Evolutionary conservation across 345 rosid species (phyloP).

Genomic region (Arabidopsis thaliana): TAIR10.1 NC_003071.7:15155001-15155500

Average conservation of each 20-base stretch:
- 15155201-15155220: constrained; percentile 15
- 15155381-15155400: constrained; percentile 33
- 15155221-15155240: constrained; percentile 37
- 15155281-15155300: constrained; percentile 6
- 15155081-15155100: background rate
- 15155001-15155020: background rate
- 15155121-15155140: constrained; percentile 7
- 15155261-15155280: constrained; percentile 21
- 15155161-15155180: constrained; percentile 35
- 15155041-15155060: background rate
- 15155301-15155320: constrained; percentile 41
- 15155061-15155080: background rate
- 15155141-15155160: constrained; percentile 29
- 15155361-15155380: background rate
- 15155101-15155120: background rate
- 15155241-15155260: constrained; percentile 30
- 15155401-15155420: constrained; percentile 34
- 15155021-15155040: constrained; percentile 5
- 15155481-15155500: constrained; percentile 39
- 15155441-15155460: constrained; percentile 36
- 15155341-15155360: constrained; percentile 23
- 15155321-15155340: constrained; percentile 44
- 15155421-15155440: constrained; percentile 18
- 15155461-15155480: constrained; percentile 37
- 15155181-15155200: constrained; percentile 36